Evolutionary conservation across 108 stramenopile species (phyloP), one percentile per base, ranked within the genome.

Genomic region (Halocafeteria seosinensis): DNA sequence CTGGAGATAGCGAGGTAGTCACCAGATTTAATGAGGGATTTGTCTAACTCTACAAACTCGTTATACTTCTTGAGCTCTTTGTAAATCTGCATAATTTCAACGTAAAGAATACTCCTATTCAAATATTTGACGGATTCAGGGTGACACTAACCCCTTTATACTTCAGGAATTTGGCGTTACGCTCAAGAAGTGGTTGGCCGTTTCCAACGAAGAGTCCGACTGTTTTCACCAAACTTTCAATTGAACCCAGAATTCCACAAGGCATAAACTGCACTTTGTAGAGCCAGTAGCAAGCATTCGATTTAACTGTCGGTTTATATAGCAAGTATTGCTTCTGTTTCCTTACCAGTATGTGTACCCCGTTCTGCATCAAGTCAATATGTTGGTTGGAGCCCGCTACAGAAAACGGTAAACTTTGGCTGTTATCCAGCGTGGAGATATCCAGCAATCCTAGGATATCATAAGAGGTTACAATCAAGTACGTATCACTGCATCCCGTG

Each of bases 1-100:
- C 68, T 50, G 4, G 55, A 9, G 50, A 69, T 50, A 23, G 38
- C 62, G 4, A 69, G 37, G 30, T 47, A 28, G 38, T 62, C 62
- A 4, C 68, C 68, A 36, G 57, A 59, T 11, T 1, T 4, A 35
- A 59, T 59, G 12, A 53, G 52, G 6, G 52, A 6, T 30, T 6
- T 28, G 27, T 59, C 57, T 55, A 31, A n/a, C n/a, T n/a, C 53
- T 11, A 31, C 30, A 33, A 59, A 12, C 13, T 21, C 17, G 13
- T 24, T 12, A n/a, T 11, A 13, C 12, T 6, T 59, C 34, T 30
- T 30, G 57, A 30, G n/a, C n/a, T n/a, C n/a, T n/a, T n/a, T n/a
- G n/a, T n/a, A n/a, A n/a, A n/a, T n/a, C n/a, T n/a, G n/a, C n/a
- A n/a, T n/a, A n/a, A n/a, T n/a, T n/a, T n/a, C n/a, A n/a, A n/a